Base-by-base conservation (phyloP, 768 basidiomycete species). In the Guyanaporus albipodus region DNA sequence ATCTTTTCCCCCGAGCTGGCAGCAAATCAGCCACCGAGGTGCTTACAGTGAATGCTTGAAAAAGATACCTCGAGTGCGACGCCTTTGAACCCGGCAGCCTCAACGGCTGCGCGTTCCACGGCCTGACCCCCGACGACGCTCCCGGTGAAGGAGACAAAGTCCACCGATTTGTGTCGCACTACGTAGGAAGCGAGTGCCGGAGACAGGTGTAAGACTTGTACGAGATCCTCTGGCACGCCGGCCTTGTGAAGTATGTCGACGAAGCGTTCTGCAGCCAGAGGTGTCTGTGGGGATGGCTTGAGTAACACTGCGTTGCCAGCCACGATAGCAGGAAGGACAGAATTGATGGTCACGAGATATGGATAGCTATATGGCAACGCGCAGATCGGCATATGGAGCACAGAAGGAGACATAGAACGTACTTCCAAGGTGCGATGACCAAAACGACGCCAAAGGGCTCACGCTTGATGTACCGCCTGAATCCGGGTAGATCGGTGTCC, bases 211-310 rank as follows among this genome's bases (percentile, higher is more conserved):
- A 90, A 63, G 18, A 90, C 83, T 62, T 89, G 83, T 21, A 91
- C 70, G 38, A 89, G 73, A 46, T 83, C 76, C 36, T 74, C 54
- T 0, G 94, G 93, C 0, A 96, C 78, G 10, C 92, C 91, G 0
- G 91, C 92, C 2, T 72, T 69, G n/a, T 68, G 68, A 27, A 92
- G 75, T 0, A 88, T 85, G 12, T 72, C 62, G 1, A 78, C 76
- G 53, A 97, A 78, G 4, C 89, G 79, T 62, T 96, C 91, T 4
- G 87, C 93, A 0, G 84, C 81, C 36, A 91, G 72, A 5, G 96
- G 95, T 0, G 94, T 97, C 62, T 99, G 96, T 0, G 96, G 96
- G 2, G 93, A 95, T 0, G 96, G 95, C 65, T 98, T 99, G 61
- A 98, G 72, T 36, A 99, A 64, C 10, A 97, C 88, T 0, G 89